Evolutionary conservation across 1,139 yeast genomes (phyloP).

Genomic region (Diutina neorugosa): DNA sequence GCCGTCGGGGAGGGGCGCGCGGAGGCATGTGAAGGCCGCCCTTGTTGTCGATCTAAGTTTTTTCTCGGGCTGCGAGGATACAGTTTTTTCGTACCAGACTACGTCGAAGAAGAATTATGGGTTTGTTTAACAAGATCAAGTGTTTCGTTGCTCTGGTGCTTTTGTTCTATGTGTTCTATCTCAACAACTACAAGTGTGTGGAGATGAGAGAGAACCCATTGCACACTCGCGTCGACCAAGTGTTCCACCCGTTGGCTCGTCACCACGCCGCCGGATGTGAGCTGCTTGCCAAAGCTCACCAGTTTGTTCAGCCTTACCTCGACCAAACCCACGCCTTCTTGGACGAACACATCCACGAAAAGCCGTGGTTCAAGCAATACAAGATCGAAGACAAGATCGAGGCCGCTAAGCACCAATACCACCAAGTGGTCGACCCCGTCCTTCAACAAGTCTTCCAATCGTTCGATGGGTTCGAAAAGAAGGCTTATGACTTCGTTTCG

Average conservation of each 20-base stretch:
- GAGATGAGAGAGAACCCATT: constrained; percentile 3
- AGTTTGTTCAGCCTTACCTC: background rate
- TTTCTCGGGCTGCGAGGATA: background rate
- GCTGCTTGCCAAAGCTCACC: background rate
- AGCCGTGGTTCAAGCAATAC: background rate
- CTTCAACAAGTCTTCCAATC: background rate
- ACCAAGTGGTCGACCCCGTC: background rate
- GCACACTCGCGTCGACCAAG: constrained; percentile 3
- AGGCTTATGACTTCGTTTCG: background rate
- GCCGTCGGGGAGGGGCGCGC: background rate
- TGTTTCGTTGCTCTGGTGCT: constrained; percentile 2
- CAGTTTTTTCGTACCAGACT: background rate
- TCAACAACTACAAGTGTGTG: constrained; percentile 3
- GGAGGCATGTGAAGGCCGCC: background rate
- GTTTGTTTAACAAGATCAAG: background rate
- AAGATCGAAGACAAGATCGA: constrained; percentile 1
- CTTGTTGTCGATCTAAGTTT: background rate
- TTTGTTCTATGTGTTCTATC: constrained; percentile 2
- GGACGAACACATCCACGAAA: constrained; percentile 1
- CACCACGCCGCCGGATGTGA: constrained; percentile 4
- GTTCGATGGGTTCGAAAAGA: background rate
- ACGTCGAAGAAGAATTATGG: background rate
- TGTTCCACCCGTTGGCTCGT: constrained; percentile 4
- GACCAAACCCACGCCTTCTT: background rate
- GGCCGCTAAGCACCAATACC: background rate